These are phyloP conservation scores for Beta corolliflora DNA, from an alignment of 179 eudicot genomes.

Conservation along the genomic window DNA sequence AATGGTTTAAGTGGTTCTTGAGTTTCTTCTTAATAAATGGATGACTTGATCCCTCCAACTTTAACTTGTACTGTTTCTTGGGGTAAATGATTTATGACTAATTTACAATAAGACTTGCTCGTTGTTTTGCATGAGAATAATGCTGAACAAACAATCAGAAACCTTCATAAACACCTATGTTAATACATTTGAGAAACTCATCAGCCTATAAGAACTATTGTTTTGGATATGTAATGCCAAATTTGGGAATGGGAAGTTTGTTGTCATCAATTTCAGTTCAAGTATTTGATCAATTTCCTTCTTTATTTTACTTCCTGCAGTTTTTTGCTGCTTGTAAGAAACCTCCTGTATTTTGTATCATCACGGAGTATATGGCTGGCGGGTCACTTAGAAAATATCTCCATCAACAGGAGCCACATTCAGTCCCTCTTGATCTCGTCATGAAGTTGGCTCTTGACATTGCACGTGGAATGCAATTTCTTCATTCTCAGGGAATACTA, in stretches of 20 bases:
- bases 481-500: constrained; percentile 90
- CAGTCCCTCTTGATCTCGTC: constrained; percentile 65
- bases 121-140: constrained; percentile 2
- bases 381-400: constrained; percentile 87
- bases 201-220: neutral
- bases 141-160: constrained; percentile 5
- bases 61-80: neutral
- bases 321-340: constrained; percentile 95
- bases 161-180: neutral
- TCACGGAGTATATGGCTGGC: constrained; percentile 93
- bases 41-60: neutral
- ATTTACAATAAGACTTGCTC: neutral
- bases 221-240: neutral
- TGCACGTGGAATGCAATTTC: constrained; percentile 96
- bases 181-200: neutral
- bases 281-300: neutral
- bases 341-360: constrained; percentile 93
- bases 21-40: neutral
- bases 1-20: neutral
- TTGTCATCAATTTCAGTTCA: neutral
- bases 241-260: neutral
- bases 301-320: constrained; percentile 44
- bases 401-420: constrained; percentile 91
- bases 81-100: neutral
- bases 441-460: constrained; percentile 81